Evolutionary conservation across 2,329 filamentous ascomycete genomes (phyloP).

Genomic region (Claviceps capensis): DNA sequence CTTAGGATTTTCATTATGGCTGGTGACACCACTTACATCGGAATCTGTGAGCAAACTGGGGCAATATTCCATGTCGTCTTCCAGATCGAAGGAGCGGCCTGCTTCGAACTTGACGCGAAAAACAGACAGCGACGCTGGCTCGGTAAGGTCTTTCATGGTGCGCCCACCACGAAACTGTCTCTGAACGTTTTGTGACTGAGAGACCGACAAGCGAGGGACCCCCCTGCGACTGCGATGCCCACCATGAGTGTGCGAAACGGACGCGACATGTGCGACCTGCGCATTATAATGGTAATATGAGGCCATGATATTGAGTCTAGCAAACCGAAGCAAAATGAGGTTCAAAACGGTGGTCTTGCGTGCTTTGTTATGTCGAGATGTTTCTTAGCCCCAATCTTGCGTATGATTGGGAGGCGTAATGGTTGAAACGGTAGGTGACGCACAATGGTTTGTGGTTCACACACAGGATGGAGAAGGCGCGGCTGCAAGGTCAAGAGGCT

Average conservation of each 20-base stretch:
- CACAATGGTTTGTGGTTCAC: too few relatives aligned
- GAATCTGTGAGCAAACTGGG: slow-evolving; percentile 82
- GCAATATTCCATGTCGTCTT: slow-evolving; percentile 94
- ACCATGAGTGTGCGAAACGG: slow-evolving; percentile 60
- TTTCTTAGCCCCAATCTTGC: not conserved
- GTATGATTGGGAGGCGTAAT: too few relatives aligned
- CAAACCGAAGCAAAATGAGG: too few relatives aligned
- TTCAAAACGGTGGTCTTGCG: not conserved
- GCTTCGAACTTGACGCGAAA: slow-evolving; percentile 86
- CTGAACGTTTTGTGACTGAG: slow-evolving; percentile 58
- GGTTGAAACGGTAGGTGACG: too few relatives aligned
- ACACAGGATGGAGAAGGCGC: not conserved
- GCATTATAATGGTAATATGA: slow-evolving; percentile 49
- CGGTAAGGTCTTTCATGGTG: slow-evolving; percentile 74
- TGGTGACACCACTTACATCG: slow-evolving; percentile 52
- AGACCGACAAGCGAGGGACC: slow-evolving; percentile 61
- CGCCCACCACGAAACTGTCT: slow-evolving; percentile 77
- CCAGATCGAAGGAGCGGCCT: slow-evolving; percentile 84
- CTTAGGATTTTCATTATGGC: not conserved
- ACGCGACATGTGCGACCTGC: slow-evolving; percentile 43
- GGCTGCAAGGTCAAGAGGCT: not conserved
- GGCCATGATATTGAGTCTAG: slow-evolving; percentile 33
- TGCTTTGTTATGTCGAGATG: not conserved
- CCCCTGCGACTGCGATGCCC: slow-evolving; percentile 65
- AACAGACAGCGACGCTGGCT: slow-evolving; percentile 58